phyloP scores from a whole-genome alignment of 2,329 filamentous ascomycete species.

The Neurospora crassa region DNA sequence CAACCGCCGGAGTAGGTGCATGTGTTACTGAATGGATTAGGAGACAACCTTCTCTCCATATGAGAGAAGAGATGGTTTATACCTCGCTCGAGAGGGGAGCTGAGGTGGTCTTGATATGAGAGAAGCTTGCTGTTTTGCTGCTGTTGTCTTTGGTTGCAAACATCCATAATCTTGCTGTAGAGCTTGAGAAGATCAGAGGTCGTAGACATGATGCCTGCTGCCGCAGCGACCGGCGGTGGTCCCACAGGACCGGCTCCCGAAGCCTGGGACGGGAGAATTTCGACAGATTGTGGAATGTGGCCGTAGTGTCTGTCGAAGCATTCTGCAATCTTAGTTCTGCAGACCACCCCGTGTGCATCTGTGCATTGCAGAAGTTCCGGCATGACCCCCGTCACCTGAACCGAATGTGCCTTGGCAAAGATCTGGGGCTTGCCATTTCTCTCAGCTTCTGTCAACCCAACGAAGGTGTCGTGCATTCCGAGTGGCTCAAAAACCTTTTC shows the following conservation, averaged over 20 bases:
- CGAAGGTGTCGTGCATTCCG: constrained; percentile 4
- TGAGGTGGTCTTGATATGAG: background rate
- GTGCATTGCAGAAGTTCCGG: background rate
- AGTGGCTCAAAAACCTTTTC: constrained; percentile 5
- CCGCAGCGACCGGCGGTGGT: constrained; percentile 3
- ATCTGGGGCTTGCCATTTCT: background rate
- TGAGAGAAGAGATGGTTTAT: background rate
- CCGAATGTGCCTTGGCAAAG: constrained; percentile 3
- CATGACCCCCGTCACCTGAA: background rate
- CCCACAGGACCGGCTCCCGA: background rate
- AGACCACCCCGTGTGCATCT: background rate
- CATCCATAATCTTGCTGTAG: constrained; percentile 2
- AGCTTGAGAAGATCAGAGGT: constrained; percentile 6
- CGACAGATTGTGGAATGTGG: background rate
- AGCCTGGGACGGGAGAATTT: constrained; percentile 3
- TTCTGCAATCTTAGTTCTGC: background rate
- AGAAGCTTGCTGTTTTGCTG: background rate
- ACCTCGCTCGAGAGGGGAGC: constrained; percentile 1
- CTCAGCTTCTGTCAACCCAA: background rate
- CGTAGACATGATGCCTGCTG: constrained; percentile 10
- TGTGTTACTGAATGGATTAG: background rate
- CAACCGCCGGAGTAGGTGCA: constrained; percentile 9
- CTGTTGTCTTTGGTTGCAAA: background rate
- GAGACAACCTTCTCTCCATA: background rate
- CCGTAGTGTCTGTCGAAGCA: background rate